Percentiles rank a stretch among this genome's conserved stretches.
Conservation (phyloP, 306 rosid genomes). For the Cercis canadensis region DNA sequence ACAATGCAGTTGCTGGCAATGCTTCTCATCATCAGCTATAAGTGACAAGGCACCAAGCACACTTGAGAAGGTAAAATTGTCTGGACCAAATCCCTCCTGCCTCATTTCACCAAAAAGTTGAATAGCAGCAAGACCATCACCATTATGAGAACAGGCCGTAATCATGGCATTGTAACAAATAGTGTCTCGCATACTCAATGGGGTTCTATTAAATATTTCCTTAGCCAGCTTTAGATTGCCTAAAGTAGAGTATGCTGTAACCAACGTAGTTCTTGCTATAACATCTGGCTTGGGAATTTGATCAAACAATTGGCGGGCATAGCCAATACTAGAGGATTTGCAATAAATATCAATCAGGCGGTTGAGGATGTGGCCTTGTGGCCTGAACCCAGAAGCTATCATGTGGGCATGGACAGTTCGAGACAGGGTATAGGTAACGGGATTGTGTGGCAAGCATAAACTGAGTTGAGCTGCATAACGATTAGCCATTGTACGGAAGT, state of each 20-base stretch:
- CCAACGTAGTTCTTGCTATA: slow-evolving; percentile 46
- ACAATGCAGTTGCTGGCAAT: slow-evolving; percentile 53
- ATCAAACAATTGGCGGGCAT: slow-evolving; percentile 65
- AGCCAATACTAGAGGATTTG: slow-evolving; percentile 54
- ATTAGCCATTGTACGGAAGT: slow-evolving; percentile 46
- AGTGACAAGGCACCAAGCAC: slow-evolving; percentile 39
- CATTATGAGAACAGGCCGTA: slow-evolving; percentile 46
- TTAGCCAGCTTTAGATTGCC: slow-evolving; percentile 47
- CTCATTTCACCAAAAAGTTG: slow-evolving; percentile 46
- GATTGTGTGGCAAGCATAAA: slow-evolving; percentile 27
- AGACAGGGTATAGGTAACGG: slow-evolving; percentile 40
- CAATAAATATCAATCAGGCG: slow-evolving; percentile 57
- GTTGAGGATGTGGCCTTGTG: slow-evolving; percentile 59
- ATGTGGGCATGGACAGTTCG: slow-evolving; percentile 62
- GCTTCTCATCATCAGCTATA: slow-evolving; percentile 46
- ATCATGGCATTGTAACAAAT: slow-evolving; percentile 50
- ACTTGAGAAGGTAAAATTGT: slow-evolving; percentile 46
- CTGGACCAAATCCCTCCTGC: slow-evolving; percentile 39
- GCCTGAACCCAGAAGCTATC: slow-evolving; percentile 60
- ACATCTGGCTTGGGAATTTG: slow-evolving; percentile 49
- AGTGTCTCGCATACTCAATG: slow-evolving; percentile 43
- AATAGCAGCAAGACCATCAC: slow-evolving; percentile 53
- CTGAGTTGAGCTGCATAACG: slow-evolving; percentile 53
- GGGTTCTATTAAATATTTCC: slow-evolving; percentile 44
- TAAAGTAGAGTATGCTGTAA: slow-evolving; percentile 47